phyloP scores from a whole-genome alignment of 2,329 filamentous ascomycete species.

The Talaromyces sp. region DNA sequence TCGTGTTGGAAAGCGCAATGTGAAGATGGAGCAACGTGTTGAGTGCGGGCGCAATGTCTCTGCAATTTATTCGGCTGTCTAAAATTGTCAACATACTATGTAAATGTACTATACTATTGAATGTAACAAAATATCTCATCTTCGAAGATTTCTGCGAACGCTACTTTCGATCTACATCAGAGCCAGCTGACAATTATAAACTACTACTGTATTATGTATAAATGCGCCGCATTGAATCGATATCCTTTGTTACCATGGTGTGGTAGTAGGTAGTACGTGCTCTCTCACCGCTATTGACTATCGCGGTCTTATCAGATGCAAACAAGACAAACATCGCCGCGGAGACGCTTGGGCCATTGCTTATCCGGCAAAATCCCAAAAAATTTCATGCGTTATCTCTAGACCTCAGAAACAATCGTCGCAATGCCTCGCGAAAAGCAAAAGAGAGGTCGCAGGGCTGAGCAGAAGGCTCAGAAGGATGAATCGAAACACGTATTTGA shows the following conservation, averaged over 20 bases:
- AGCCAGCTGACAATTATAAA: too few relatives aligned
- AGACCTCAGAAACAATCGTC: conserved; percentile 9
- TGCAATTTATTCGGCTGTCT: conserved; percentile 74
- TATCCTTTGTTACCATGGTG: not conserved
- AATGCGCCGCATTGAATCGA: not conserved
- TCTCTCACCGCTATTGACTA: not conserved
- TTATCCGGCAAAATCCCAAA: conserved; percentile 40
- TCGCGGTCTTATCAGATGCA: conserved; percentile 24
- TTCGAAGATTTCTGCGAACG: too few relatives aligned
- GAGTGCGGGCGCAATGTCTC: conserved; percentile 84
- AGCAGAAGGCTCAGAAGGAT: conserved; percentile 43
- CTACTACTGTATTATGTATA: too few relatives aligned
- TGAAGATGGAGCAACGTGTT: conserved; percentile 80
- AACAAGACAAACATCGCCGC: conserved; percentile 33
- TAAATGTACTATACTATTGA: conserved; percentile 23
- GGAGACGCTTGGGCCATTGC: conserved; percentile 40
- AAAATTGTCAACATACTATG: conserved; percentile 20
- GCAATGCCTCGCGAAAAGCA: conserved; percentile 52
- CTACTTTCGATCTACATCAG: too few relatives aligned
- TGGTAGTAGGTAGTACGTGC: not conserved
- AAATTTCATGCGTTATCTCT: conserved; percentile 26
- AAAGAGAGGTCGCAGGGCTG: conserved; percentile 50
- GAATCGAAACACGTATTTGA: conserved; percentile 42
- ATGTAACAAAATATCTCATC: not conserved
- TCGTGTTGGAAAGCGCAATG: conserved; percentile 68